These are phyloP conservation scores for Lachancea thermotolerans DNA, from an alignment of 805 yeast species.

Conservation along the genomic window DNA sequence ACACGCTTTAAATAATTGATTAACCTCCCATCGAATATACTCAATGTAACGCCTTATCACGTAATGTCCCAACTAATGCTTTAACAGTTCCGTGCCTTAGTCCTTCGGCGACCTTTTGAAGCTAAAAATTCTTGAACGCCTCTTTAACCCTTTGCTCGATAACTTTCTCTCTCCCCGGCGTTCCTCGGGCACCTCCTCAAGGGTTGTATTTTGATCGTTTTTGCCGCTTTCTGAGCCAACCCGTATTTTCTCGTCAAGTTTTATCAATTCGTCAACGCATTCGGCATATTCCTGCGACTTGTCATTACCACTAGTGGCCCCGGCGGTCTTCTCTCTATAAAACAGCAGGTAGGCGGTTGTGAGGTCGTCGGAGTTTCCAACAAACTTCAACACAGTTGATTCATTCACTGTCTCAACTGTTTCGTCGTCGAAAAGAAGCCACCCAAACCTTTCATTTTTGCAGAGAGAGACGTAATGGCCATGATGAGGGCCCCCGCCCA, in stretches of 20 bases:
- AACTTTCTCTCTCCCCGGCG: constrained; percentile 5
- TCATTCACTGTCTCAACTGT: constrained; percentile 86
- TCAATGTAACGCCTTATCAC: neutral
- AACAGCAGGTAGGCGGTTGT: constrained; percentile 89
- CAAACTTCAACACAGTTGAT: constrained; percentile 71
- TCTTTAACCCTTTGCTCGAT: constrained; percentile 12
- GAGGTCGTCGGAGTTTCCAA: constrained; percentile 81
- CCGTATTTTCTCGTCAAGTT: constrained; percentile 21
- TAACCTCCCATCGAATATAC: neutral
- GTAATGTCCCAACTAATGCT: neutral
- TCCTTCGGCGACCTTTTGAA: constrained; percentile 15
- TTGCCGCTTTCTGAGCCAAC: constrained; percentile 1
- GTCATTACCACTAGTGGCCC: neutral
- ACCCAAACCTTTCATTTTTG: constrained; percentile 68
- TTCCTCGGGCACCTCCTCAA: constrained; percentile 13
- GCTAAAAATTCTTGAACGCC: constrained; percentile 24
- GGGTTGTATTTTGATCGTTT: constrained; percentile 3
- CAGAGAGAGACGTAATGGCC: constrained; percentile 91
- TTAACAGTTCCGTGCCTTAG: neutral
- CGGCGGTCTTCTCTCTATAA: constrained; percentile 50
- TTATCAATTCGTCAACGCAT: constrained; percentile 19
- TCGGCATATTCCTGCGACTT: constrained; percentile 11
- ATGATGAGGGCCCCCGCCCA: constrained; percentile 97
- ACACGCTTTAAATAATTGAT: neutral
- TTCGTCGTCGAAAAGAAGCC: constrained; percentile 95